phyloP scores from a whole-genome alignment of 2,329 filamentous ascomycete genomes.

The Zymoseptoria crescenta region DNA sequence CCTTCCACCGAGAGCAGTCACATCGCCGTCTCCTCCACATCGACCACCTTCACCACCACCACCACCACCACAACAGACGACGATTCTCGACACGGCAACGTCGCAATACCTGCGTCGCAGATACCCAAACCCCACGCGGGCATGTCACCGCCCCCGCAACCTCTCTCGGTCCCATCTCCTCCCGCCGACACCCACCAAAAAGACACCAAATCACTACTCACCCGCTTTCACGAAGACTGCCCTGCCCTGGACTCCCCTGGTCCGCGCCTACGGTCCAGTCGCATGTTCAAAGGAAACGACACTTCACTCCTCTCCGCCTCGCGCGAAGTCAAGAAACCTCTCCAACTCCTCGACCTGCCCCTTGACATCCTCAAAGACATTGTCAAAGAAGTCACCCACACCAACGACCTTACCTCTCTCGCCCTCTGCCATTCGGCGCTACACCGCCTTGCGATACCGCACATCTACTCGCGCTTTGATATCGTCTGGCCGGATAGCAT shows the following conservation, averaged over 20 bases:
- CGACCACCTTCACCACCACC: background rate
- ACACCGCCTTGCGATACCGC: conserved; percentile 65
- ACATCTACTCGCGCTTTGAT: conserved; percentile 78
- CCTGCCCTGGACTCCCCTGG: conserved; percentile 22
- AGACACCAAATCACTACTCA: conserved; percentile 23
- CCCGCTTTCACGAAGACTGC: conserved; percentile 26
- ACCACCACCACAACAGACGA: background rate
- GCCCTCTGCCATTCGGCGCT: conserved; percentile 71
- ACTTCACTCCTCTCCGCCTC: conserved; percentile 30
- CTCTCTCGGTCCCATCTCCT: conserved; percentile 1
- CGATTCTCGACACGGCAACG: conserved; percentile 11
- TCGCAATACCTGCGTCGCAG: conserved; percentile 22
- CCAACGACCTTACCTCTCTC: conserved; percentile 71
- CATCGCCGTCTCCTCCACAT: background rate
- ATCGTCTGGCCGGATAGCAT: conserved; percentile 78
- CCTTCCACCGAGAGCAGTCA: background rate
- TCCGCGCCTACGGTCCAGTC: conserved; percentile 31
- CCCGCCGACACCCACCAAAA: conserved; percentile 16
- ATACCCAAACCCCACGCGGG: conserved; percentile 21
- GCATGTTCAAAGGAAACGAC: conserved; percentile 43
- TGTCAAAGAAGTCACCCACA: conserved; percentile 72
- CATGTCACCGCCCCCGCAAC: conserved; percentile 9
- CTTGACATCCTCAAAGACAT: conserved; percentile 72
- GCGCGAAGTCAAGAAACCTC: conserved; percentile 45
- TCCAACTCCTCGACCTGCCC: conserved; percentile 65